These are phyloP conservation scores for Xylaria arbuscula DNA, from an alignment of 2,329 filamentous ascomycete genomes.

Conservation along the genomic window DNA sequence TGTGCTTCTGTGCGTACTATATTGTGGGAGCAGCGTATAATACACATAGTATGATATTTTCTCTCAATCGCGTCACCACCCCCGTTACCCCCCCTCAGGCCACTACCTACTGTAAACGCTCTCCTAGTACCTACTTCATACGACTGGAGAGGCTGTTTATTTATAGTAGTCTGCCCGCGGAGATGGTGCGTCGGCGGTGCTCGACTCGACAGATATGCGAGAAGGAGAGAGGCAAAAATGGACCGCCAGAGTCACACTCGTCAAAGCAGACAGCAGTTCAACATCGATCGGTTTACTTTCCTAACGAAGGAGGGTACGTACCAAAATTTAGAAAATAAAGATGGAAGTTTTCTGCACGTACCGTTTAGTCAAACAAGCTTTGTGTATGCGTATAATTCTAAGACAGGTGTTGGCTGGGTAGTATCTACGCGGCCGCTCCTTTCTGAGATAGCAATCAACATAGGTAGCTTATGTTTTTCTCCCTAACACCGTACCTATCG, in stretches of 20 bases:
- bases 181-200: neutral
- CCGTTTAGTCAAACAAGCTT: slow-evolving; percentile 11
- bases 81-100: slow-evolving; percentile 6
- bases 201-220: neutral
- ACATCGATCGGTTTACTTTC: neutral
- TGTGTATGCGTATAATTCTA: neutral
- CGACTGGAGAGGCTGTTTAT: neutral
- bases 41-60: neutral
- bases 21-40: neutral
- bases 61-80: slow-evolving; percentile 14
- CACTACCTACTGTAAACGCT: neutral
- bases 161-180: neutral
- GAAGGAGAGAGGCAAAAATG: neutral
- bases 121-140: too few relatives aligned
- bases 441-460: neutral
- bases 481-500: neutral
- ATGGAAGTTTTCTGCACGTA: neutral
- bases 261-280: neutral
- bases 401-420: neutral
- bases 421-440: neutral
- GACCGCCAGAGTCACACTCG: neutral
- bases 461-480: neutral
- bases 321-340: neutral
- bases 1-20: neutral
- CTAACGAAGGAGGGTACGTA: neutral